These are phyloP conservation scores for thale cress (Arabidopsis thaliana) DNA, from an alignment of 345 rosid genomes.

Conservation along the genomic window DNA sequence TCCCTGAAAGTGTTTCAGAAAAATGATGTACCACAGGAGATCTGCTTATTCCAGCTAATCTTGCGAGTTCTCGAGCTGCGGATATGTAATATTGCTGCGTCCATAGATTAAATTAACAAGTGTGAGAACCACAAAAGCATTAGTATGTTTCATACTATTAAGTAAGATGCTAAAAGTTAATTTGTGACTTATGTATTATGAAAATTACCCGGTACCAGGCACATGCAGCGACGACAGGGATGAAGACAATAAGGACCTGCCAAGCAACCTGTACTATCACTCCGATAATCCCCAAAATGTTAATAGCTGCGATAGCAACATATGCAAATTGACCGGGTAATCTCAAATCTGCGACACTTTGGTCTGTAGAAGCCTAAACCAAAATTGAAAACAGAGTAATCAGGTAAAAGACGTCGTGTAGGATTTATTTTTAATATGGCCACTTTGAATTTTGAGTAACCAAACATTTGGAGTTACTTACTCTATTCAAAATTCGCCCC, in stretches of 20 bases:
- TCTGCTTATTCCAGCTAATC: slow-evolving; percentile 70
- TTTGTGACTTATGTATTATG: not conserved
- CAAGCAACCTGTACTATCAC: slow-evolving; percentile 76
- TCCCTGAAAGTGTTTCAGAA: slow-evolving; percentile 74
- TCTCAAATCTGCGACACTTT: slow-evolving; percentile 63
- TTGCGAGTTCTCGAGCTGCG: slow-evolving; percentile 72
- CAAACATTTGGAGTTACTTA: slow-evolving; percentile 39
- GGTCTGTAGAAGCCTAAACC: slow-evolving; percentile 79
- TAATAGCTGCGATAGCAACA: slow-evolving; percentile 56
- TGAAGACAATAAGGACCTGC: slow-evolving; percentile 61
- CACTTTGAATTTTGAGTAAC: not conserved
- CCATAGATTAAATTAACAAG: slow-evolving; percentile 8
- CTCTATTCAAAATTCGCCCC: slow-evolving; percentile 70
- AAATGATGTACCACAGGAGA: slow-evolving; percentile 80
- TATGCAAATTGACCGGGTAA: slow-evolving; percentile 56
- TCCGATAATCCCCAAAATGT: slow-evolving; percentile 61
- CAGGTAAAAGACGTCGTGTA: not conserved
- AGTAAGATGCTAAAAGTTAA: not conserved
- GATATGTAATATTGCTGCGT: slow-evolving; percentile 75
- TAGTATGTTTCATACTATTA: slow-evolving; percentile 7
- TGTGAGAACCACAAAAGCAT: slow-evolving; percentile 15
- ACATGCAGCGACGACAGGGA: slow-evolving; percentile 59
- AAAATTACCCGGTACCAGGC: slow-evolving; percentile 67
- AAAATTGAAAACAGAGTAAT: slow-evolving; percentile 26
- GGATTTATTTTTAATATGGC: not conserved